These are phyloP conservation scores for Xylariaceae sp. DNA, from an alignment of 2,329 filamentous ascomycete genomes.

Conservation along the genomic window DNA sequence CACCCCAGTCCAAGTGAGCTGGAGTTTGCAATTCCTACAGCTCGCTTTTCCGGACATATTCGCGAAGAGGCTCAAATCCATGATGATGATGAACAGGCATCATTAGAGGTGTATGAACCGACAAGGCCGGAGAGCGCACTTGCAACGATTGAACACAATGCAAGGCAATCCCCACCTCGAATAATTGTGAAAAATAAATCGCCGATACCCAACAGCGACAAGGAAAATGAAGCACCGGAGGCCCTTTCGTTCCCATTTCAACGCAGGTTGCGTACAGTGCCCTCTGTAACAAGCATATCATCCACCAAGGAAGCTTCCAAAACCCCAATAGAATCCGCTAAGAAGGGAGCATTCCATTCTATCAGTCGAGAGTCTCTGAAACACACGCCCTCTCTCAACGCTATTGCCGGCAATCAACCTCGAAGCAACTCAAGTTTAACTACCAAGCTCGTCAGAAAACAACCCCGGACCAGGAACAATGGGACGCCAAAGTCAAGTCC, in stretches of 20 bases:
- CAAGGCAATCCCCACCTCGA: conserved; percentile 1
- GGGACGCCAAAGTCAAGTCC: conserved; percentile 19
- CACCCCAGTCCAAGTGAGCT: conserved; percentile 9
- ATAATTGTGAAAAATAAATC: neutral
- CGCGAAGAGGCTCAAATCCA: conserved; percentile 54
- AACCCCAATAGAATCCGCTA: neutral
- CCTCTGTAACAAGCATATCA: conserved; percentile 14
- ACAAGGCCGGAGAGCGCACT: conserved; percentile 13
- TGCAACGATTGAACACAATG: conserved; percentile 7
- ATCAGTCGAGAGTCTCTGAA: conserved; percentile 17
- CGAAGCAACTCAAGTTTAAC: conserved; percentile 12
- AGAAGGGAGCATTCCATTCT: conserved; percentile 9
- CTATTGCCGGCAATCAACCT: conserved; percentile 15
- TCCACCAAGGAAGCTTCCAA: conserved; percentile 5
- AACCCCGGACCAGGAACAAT: conserved; percentile 10
- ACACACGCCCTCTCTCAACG: conserved; percentile 21
- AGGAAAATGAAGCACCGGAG: conserved; percentile 17
- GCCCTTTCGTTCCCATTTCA: conserved; percentile 8
- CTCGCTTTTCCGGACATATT: conserved; percentile 43
- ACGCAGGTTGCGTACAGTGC: conserved; percentile 16
- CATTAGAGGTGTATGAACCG: conserved; percentile 19
- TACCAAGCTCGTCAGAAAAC: conserved; percentile 20
- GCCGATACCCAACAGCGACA: conserved; percentile 1
- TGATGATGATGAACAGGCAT: conserved; percentile 39
- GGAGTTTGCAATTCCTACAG: conserved; percentile 23